phyloP scores from a whole-genome alignment of 768 basidiomycete genomes.

The Rhizopogon vulgaris region DNA sequence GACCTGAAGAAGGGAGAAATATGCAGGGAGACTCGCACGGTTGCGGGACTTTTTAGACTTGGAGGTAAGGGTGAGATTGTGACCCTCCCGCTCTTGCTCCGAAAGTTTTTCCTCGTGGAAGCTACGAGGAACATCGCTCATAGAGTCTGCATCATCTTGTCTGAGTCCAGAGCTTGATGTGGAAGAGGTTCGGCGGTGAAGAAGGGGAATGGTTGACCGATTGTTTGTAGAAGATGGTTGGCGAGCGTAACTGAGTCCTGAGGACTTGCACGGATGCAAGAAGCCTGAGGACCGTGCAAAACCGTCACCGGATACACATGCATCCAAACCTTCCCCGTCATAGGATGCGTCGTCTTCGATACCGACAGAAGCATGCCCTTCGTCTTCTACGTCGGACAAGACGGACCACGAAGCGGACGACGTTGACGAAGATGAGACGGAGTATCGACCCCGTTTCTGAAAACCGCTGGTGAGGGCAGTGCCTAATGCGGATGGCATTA shows the following conservation, averaged over 20 bases:
- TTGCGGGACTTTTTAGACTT: conserved; percentile 51
- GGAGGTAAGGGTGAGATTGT: conserved; percentile 25
- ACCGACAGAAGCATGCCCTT: conserved; percentile 23
- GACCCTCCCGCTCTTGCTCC: conserved; percentile 15
- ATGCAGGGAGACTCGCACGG: conserved; percentile 69
- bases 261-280: conserved; percentile 29
- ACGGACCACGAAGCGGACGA: conserved; percentile 66
- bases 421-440: conserved; percentile 56
- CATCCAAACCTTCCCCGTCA: conserved; percentile 30
- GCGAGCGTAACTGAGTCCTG: conserved; percentile 59
- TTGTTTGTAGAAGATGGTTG: conserved; percentile 69
- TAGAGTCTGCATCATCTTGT: conserved; percentile 34
- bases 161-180: conserved; percentile 29
- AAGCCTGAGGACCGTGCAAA: conserved; percentile 38
- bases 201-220: conserved; percentile 50
- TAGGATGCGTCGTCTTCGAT: conserved; percentile 28
- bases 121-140: conserved; percentile 21
- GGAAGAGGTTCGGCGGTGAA: conserved; percentile 51
- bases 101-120: conserved; percentile 29
- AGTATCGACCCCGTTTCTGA: conserved; percentile 42
- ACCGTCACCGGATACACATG: conserved; percentile 28
- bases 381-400: conserved; percentile 60
- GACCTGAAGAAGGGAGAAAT: conserved; percentile 66
- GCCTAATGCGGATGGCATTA: conserved; percentile 54
- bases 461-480: conserved; percentile 39